Base-by-base conservation (phyloP, 2,329 filamentous ascomycete species). In the Elsinoe necatrix region DNA sequence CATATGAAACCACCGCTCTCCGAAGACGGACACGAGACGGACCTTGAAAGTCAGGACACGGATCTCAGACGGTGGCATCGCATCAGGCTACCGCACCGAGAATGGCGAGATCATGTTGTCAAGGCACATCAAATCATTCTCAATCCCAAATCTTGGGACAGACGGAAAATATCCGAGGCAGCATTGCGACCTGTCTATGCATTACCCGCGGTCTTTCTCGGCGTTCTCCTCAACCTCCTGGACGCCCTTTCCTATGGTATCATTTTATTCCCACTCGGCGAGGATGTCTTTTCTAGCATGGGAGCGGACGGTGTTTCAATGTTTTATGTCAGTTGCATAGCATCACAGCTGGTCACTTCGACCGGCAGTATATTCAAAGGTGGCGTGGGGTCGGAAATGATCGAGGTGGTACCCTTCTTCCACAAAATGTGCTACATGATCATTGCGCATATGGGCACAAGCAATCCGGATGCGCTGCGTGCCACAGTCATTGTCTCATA, bases 391-490 rank as follows among this genome's bases (percentile, higher is more conserved):
- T 97, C 93, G 1, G 93, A 98, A 71, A 85, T 98, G 84, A 98
- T 97, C 63, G 93, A 98, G 73, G 92, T 97, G 1, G 92, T 98
- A 0, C 93, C 92, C 0, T 98, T 98, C 73, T 97, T 98, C 69
- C 93, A 98, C 73, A 95, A 92, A 66, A 98, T 98, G 92, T 91
- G 93, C 0, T 84, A 85, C 61, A 92, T 86, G 27, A 96, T 97
- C 67, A 83, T 93, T 62, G 76, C 77, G 12, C 77, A 80, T 42
- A 84, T 98, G 61, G 89, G 92, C 14, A 82, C 86, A 60, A 84
- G 91, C 18, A 84, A 93, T 23, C 83, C 87, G 0, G 85, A 93
- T 64, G 87, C 89, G 2, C 86, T 98, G 47, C 86, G 96, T 61
- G 91, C 93, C 27, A 98, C 93, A 0, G 95, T 92, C 1, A 95